Evolutionary conservation across 2,329 filamentous ascomycete species (phyloP), one percentile per base, ranked within the genome.

Genomic region (Acarospora socialis): DNA sequence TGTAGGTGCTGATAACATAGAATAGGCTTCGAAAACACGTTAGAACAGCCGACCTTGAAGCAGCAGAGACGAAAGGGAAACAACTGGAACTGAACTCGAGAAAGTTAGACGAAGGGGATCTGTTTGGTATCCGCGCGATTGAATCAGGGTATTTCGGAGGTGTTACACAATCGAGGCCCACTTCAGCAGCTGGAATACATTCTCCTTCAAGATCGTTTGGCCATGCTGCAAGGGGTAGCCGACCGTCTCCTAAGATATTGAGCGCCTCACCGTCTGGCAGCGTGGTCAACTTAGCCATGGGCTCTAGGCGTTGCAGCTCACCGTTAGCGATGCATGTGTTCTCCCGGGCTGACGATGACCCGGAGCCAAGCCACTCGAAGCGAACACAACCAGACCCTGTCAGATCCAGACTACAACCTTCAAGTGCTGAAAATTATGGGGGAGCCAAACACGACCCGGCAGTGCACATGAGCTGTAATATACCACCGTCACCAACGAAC

Each of bases 401-500:
- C 2, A 34, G 18, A 12, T 18, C 31, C 4, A 28, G 14, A 21
- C 18, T 33, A 7, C 13, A 12, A 16, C 31, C 31, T 17, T 33
- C 31, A 2, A 20, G 30, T 20, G 25, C 32, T 13, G 19, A 32
- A 20, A 15, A 22, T 23, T 28, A 27, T 28, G 17, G 21, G 13
- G 22, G 27, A 10, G n/a, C 28, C 14, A 28, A 31, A 18, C 28
- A 38, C 15, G 33, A 35, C n/a, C 36, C 28, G 12, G 13, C 27
- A 17, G 23, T 28, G 4, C 15, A 36, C 30, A 36, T 29, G 26
- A 16, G 14, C 13, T 31, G 35, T 16, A 17, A 34, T 9, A 8
- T 34, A n/a, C 34, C 31, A 7, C 34, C 23, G n/a, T 37, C 34
- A 23, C 34, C 31, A 8, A n/a, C n/a, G n/a, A n/a, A n/a, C n/a